These are phyloP conservation scores for Lactifluus hygrophoroides DNA, from an alignment of 768 basidiomycete genomes.

Conservation along the genomic window DNA sequence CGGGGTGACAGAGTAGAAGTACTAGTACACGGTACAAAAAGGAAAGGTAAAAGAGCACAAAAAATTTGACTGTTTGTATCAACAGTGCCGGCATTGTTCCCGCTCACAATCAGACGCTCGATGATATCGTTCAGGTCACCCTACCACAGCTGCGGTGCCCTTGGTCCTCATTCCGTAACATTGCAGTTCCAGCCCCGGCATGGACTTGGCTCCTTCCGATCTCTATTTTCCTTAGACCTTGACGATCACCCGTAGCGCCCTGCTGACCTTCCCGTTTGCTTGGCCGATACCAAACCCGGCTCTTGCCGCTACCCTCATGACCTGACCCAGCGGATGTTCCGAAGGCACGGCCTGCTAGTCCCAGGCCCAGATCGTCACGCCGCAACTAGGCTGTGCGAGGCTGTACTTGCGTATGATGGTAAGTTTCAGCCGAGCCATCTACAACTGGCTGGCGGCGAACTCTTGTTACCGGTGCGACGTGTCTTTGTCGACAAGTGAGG, in stretches of 20 bases:
- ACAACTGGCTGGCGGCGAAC: no score
- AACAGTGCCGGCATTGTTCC: conserved; percentile 4
- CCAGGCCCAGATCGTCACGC: not conserved
- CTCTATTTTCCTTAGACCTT: conserved; percentile 2
- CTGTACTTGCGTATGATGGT: not conserved
- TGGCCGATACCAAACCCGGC: not conserved
- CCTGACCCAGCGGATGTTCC: not conserved
- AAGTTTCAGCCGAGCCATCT: no score
- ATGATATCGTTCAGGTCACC: not conserved
- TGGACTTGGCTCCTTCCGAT: conserved; percentile 4
- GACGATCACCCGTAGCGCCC: conserved; percentile 7
- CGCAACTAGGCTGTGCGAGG: not conserved
- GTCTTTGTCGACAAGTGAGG: not conserved
- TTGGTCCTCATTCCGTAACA: conserved; percentile 4
- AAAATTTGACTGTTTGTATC: not conserved
- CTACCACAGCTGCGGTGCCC: conserved; percentile 1
- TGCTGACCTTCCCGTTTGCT: conserved; percentile 4
- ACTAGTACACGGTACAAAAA: not conserved
- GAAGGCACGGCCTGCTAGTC: not conserved
- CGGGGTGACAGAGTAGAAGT: not conserved
- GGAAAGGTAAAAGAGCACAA: not conserved
- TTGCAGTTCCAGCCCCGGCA: conserved; percentile 8
- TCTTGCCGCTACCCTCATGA: conserved; percentile 5
- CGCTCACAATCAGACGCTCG: not conserved
- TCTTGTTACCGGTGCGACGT: no score